Evolutionary conservation across 1,284 basidiomycete species (phyloP).

Genomic region (Microbotryum saponariae): DNA sequence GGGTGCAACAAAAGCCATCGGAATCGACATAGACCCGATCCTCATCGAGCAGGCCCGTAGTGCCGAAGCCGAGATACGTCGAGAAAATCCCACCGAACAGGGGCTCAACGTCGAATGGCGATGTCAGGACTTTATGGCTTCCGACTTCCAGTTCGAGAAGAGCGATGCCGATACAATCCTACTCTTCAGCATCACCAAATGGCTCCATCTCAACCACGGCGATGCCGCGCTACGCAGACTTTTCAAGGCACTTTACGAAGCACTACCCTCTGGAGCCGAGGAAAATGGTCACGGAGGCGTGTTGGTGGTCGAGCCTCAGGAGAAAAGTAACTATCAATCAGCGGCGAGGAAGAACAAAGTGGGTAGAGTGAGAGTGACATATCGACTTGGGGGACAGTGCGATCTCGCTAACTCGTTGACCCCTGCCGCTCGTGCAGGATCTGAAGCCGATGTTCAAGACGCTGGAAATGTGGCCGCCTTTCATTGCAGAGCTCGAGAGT

Average conservation of each 20-base stretch:
- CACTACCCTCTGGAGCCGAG: conserved; percentile 1
- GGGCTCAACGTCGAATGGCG: not conserved
- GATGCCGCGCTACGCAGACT: conserved; percentile 21
- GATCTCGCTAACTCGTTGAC: not conserved
- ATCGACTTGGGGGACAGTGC: no score
- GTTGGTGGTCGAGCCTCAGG: conserved; percentile 30
- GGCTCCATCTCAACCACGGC: conserved; percentile 30
- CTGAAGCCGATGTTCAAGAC: not conserved
- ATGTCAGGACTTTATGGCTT: conserved; percentile 1
- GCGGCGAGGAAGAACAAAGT: conserved; percentile 27
- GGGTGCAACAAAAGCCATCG: conserved; percentile 4
- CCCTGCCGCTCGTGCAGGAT: not conserved
- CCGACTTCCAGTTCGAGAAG: conserved; percentile 12
- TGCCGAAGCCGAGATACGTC: not conserved
- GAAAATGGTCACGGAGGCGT: conserved; percentile 6
- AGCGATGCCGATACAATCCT: conserved; percentile 15
- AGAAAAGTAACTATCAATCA: conserved; percentile 26
- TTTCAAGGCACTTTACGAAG: conserved; percentile 11
- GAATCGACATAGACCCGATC: conserved; percentile 28
- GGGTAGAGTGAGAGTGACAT: conserved; percentile 8
- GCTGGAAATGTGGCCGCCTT: conserved; percentile 26
- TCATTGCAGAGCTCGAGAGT: conserved; percentile 15
- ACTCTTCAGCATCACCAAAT: conserved; percentile 32
- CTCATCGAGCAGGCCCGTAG: conserved; percentile 16
- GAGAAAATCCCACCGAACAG: not conserved